phyloP scores from a whole-genome alignment of 2,329 filamentous ascomycete genomes.

The Blastomyces gilchristii region DNA sequence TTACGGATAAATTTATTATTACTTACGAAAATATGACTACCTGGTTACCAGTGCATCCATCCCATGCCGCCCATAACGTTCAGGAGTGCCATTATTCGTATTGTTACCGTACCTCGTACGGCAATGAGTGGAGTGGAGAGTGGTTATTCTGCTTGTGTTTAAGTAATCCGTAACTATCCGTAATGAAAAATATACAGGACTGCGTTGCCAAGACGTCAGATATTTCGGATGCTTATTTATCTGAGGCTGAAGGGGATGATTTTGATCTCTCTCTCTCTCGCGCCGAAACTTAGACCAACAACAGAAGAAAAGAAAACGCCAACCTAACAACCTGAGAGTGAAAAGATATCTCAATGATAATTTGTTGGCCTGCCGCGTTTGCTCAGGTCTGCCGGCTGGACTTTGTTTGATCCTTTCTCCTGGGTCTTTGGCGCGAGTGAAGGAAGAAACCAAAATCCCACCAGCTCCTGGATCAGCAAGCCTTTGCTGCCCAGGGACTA shows the following conservation, averaged over 20 bases:
- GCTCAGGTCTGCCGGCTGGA: neutral
- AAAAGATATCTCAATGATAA: neutral
- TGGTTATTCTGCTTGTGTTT: neutral
- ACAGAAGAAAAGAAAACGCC: neutral
- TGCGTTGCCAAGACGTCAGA: constrained; percentile 5
- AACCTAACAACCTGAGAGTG: neutral
- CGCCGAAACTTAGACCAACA: neutral
- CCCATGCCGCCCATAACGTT: too few relatives aligned
- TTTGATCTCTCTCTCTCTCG: too few relatives aligned
- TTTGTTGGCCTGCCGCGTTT: neutral
- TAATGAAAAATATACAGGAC: neutral
- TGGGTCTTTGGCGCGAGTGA: neutral
- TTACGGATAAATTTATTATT: too few relatives aligned
- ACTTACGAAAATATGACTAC: too few relatives aligned
- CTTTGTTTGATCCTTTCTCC: neutral
- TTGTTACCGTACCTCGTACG: too few relatives aligned
- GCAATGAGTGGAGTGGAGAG: too few relatives aligned
- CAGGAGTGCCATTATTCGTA: neutral
- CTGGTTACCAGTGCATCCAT: neutral
- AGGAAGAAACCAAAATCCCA: neutral
- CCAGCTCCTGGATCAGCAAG: neutral
- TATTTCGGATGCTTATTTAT: neutral
- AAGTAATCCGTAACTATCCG: neutral
- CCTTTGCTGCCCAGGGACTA: neutral
- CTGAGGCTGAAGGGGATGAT: neutral